Evolutionary conservation across 768 basidiomycete species (phyloP), one percentile per base, ranked within the genome.

Genomic region (Tricholoma saponaceum): DNA sequence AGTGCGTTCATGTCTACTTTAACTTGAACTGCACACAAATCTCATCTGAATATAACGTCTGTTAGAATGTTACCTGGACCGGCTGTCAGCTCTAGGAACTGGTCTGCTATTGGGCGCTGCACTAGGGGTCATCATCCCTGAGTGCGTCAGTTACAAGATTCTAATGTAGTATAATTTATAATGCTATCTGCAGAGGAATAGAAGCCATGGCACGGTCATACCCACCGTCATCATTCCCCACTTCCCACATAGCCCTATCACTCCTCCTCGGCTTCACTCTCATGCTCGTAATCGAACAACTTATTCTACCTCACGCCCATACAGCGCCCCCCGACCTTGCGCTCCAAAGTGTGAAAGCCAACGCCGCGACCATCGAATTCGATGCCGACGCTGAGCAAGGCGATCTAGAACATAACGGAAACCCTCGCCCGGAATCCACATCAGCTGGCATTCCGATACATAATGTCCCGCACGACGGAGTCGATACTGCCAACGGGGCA

Each of bases 101-200:
- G 95, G 95, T 10, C 74, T 98, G 10, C 79, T 98, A 16, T 80
- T 97, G 13, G 95, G 95, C 3, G 89, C 95, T 2, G 93, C 92
- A 0, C 73, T 98, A 60, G 92, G 92, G 12, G 85, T 98, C 23
- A 92, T 98, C 61, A 87, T 98, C 53, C 95, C 96, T 35, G 95
- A 97, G 90, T 95, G 72, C 69, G 89, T 85, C 10, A n/a, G 14
- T 50, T n/a, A n/a, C n/a, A 18, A n/a, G 7, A 28, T 30, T 30
- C 47, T 18, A 18, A n/a, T 50, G n/a, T 9, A n/a, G 12, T 20
- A 28, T 12, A 5, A 23, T 20, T 44, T 26, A 28, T 47, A 51
- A 51, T 33, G 49, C 32, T 43, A 53, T 51, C 13, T 35, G 51
- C 66, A 92, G 90, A 73, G 91, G 90, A 52, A 77, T 92, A n/a